These are phyloP conservation scores for Nemania sp. DNA, from an alignment of 2,329 filamentous ascomycete genomes.

Conservation along the genomic window DNA sequence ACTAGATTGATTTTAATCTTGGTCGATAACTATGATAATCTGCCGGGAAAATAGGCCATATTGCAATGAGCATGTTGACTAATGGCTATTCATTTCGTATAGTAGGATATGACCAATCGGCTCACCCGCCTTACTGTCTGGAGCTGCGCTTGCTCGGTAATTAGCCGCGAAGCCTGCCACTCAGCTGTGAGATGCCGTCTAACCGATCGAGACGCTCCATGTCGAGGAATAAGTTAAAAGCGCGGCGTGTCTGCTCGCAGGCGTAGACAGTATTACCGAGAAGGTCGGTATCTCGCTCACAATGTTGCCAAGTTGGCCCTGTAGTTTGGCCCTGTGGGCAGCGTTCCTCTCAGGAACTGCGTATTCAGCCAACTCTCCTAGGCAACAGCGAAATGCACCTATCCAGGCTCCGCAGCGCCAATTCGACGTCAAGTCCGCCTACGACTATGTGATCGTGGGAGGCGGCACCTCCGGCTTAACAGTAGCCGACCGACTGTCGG, in stretches of 20 bases:
- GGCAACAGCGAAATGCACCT: neutral
- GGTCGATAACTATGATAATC: neutral
- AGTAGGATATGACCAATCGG: constrained; percentile 11
- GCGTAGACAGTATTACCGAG: neutral
- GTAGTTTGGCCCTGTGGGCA: constrained; percentile 7
- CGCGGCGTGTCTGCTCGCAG: neutral
- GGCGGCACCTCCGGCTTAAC: constrained; percentile 38
- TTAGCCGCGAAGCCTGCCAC: constrained; percentile 13
- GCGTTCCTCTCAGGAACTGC: neutral
- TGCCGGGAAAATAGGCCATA: neutral
- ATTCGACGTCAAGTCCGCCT: constrained; percentile 17
- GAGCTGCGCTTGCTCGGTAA: constrained; percentile 6
- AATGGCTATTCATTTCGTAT: constrained; percentile 1
- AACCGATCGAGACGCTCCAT: neutral
- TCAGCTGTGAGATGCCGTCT: neutral
- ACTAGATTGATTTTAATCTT: neutral
- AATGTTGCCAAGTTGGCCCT: constrained; percentile 5
- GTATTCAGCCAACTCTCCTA: neutral
- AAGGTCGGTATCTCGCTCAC: too few relatives aligned
- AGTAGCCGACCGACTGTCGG: constrained; percentile 37
- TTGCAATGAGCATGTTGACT: neutral
- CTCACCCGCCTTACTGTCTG: constrained; percentile 5
- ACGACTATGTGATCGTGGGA: constrained; percentile 39
- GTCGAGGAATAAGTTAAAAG: neutral
- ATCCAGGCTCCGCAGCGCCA: neutral